Evolutionary conservation across 2,329 filamentous ascomycete species (phyloP).

Genomic region (Sporothrix globosa): DNA sequence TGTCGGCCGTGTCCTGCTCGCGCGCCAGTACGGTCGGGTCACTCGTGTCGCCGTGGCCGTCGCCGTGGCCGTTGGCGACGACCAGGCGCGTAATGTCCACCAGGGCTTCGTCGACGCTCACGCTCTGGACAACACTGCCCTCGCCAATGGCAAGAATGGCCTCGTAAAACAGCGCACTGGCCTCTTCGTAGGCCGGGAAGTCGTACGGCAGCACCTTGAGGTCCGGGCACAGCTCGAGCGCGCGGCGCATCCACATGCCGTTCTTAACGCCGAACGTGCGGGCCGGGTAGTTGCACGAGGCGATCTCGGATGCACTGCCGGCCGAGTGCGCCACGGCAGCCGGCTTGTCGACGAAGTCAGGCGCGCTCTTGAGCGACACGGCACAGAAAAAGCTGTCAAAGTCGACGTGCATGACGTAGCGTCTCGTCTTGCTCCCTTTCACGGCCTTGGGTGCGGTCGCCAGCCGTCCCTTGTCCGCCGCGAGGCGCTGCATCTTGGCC

Average conservation of each 20-base stretch:
- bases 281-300: slow-evolving; percentile 94
- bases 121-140: slow-evolving; percentile 77
- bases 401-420: slow-evolving; percentile 93
- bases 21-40: slow-evolving; percentile 69
- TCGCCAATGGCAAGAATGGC: slow-evolving; percentile 75
- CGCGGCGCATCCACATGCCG: slow-evolving; percentile 99
- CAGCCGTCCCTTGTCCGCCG: slow-evolving; percentile 63
- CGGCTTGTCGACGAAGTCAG: slow-evolving; percentile 76
- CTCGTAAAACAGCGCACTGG: slow-evolving; percentile 85
- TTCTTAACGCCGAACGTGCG: slow-evolving; percentile 87
- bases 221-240: slow-evolving; percentile 78
- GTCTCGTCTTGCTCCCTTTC: slow-evolving; percentile 57
- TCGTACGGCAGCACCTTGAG: slow-evolving; percentile 93
- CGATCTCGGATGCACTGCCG: slow-evolving; percentile 88
- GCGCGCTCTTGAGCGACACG: slow-evolving; percentile 77
- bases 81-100: slow-evolving; percentile 79
- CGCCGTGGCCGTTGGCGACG: slow-evolving; percentile 61
- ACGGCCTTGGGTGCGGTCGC: slow-evolving; percentile 40
- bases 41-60: slow-evolving; percentile 60
- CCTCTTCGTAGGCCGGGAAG: slow-evolving; percentile 91
- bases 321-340: slow-evolving; percentile 85
- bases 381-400: slow-evolving; percentile 99
- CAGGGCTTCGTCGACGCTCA: slow-evolving; percentile 94
- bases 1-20: slow-evolving; percentile 78
- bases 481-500: slow-evolving; percentile 78